phyloP scores from a whole-genome alignment of 768 basidiomycete genomes.

The Plicaturopsis crispa region DNA sequence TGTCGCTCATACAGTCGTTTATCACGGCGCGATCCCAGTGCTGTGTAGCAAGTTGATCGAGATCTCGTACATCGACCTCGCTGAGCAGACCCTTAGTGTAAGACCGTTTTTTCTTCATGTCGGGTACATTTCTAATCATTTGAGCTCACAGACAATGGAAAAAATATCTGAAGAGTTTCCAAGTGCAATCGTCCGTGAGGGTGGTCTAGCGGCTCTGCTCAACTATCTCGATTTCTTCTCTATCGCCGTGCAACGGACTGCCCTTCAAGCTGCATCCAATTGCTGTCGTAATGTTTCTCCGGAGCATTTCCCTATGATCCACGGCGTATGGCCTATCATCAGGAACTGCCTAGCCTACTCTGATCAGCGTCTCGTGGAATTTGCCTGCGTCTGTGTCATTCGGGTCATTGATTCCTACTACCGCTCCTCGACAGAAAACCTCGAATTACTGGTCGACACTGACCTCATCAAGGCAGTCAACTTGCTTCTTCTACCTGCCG shows the following conservation, averaged over 20 bases:
- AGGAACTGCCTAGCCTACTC: constrained; percentile 87
- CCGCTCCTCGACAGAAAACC: constrained; percentile 74
- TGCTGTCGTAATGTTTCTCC: constrained; percentile 90
- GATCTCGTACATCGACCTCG: constrained; percentile 96
- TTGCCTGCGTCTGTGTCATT: constrained; percentile 90
- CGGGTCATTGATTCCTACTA: constrained; percentile 90
- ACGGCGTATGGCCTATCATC: constrained; percentile 87
- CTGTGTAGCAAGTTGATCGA: constrained; percentile 95
- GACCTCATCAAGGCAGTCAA: constrained; percentile 81
- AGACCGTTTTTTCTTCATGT: constrained; percentile 26
- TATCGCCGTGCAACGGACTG: constrained; percentile 94
- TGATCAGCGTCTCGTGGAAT: constrained; percentile 96
- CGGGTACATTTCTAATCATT: constrained; percentile 9
- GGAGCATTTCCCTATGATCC: constrained; percentile 86
- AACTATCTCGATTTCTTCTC: constrained; percentile 99
- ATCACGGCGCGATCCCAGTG: constrained; percentile 97
- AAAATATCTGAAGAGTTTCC: constrained; percentile 99
- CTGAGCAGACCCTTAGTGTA: constrained; percentile 96
- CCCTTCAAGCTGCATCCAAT: constrained; percentile 92
- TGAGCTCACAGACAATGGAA: constrained; percentile 71
- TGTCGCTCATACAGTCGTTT: constrained; percentile 94
- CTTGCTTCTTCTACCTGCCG: constrained; percentile 76
- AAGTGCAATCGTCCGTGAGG: constrained; percentile 91
- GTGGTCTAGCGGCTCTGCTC: constrained; percentile 86
- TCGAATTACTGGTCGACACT: constrained; percentile 79